Conservation (phyloP, 228 moss, liverwort and hornwort genomes). For the Sphagnum fallax region DNA sequence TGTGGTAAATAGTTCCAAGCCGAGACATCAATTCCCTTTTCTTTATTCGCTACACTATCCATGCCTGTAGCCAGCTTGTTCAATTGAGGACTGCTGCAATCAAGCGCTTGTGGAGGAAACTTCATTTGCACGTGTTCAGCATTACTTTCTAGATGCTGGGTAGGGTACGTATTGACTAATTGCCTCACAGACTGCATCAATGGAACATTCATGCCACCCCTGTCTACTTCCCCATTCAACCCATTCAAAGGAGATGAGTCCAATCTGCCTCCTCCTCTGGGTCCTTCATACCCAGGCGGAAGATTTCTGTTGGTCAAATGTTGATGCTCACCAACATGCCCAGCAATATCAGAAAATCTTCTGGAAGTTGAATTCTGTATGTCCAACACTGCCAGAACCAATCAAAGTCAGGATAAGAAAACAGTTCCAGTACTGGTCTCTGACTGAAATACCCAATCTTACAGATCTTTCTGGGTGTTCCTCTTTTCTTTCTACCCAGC, state of each 20-base stretch:
- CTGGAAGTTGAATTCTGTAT: constrained; percentile 33
- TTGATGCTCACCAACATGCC: constrained; percentile 27
- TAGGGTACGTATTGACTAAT: constrained; percentile 16
- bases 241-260: constrained; percentile 26
- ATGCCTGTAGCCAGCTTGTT: constrained; percentile 17
- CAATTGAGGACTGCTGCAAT: constrained; percentile 23
- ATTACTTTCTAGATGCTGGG: constrained; percentile 10
- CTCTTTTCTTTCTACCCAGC: no score
- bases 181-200: constrained; percentile 20
- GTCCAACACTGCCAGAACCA: constrained; percentile 37
- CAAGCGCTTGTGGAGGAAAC: constrained; percentile 13
- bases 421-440: no score
- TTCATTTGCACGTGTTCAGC: constrained; percentile 26
- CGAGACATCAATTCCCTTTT: constrained; percentile 28
- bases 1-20: constrained; percentile 29
- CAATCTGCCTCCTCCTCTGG: constrained; percentile 22
- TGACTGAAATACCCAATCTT: no score
- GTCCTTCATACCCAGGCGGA: constrained; percentile 19
- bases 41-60: constrained; percentile 19
- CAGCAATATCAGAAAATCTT: constrained; percentile 42
- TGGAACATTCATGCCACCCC: constrained; percentile 20
- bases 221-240: constrained; percentile 24
- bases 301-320: constrained; percentile 2
- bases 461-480: no score
- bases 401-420: neutral